These are phyloP conservation scores for Alliaria petiolata DNA, from an alignment of 345 rosid genomes.

Conservation along the genomic window DNA sequence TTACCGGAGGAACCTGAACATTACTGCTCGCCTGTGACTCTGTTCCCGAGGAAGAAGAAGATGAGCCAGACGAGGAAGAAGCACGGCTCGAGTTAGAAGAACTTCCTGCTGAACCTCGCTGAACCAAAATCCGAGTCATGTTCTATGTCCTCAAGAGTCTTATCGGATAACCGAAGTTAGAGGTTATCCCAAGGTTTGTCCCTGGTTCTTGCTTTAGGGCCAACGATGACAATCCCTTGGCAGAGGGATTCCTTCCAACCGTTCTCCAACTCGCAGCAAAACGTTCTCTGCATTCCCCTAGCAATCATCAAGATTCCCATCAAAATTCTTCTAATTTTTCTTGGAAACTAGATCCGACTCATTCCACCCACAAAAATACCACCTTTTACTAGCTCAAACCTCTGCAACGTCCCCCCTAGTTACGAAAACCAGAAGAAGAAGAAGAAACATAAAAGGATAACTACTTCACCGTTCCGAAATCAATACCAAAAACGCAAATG, in stretches of 20 bases:
- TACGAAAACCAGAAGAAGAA: background rate
- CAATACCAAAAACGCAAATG: background rate
- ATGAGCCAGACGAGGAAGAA: conserved; percentile 50
- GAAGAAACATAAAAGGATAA: too few species aligned
- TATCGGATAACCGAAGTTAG: conserved; percentile 33
- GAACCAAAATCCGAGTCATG: conserved; percentile 96
- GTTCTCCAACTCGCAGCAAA: conserved; percentile 60
- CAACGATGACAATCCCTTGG: conserved; percentile 72
- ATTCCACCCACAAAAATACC: background rate
- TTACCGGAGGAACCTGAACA: conserved; percentile 37
- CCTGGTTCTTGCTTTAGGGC: conserved; percentile 86
- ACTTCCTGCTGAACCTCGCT: conserved; percentile 73
- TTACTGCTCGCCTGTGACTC: conserved; percentile 45
- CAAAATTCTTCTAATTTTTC: too few species aligned
- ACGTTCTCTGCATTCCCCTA: conserved; percentile 99
- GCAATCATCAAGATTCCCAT: conserved; percentile 88
- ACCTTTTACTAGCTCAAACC: background rate
- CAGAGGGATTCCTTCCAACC: conserved; percentile 87
- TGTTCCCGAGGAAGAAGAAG: conserved; percentile 54
- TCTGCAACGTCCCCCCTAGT: conserved; percentile 40
- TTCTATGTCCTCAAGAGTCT: conserved; percentile 4
- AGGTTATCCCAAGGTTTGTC: conserved; percentile 56
- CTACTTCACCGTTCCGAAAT: background rate
- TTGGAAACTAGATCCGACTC: conserved; percentile 41
- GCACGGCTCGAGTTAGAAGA: conserved; percentile 75